Percentiles rank a stretch among this genome's conserved stretches.
Evolutionary conservation across 805 yeast genomes (phyloP).

Genomic region (Candida patagonica): DNA sequence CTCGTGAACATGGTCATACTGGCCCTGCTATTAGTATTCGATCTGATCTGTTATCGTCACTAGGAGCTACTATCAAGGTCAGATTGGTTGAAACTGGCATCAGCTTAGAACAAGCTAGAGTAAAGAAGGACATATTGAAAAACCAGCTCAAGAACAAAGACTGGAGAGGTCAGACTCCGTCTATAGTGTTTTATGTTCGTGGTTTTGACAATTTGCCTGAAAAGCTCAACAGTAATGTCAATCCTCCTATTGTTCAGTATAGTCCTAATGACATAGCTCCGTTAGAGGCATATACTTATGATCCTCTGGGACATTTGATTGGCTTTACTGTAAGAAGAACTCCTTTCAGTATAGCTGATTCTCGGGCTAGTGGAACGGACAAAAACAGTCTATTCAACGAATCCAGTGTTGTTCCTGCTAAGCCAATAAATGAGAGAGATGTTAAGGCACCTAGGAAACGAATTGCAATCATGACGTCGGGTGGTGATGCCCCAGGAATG

Average conservation of each 20-base stretch:
- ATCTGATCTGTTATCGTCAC: conserved; percentile 2
- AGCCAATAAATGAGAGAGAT: conserved; percentile 8
- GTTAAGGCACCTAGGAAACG: conserved; percentile 33
- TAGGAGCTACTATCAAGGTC: conserved; percentile 25
- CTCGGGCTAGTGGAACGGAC: neutral
- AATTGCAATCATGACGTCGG: conserved; percentile 95
- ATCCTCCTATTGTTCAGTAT: conserved; percentile 18
- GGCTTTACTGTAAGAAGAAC: conserved; percentile 57
- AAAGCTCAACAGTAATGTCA: conserved; percentile 20
- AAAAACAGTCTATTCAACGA: conserved; percentile 2
- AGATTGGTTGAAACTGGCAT: conserved; percentile 23
- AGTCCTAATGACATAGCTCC: conserved; percentile 60
- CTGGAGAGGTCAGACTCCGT: conserved; percentile 41
- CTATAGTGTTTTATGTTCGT: conserved; percentile 38
- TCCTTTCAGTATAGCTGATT: conserved; percentile 19
- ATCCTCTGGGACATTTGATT: conserved; percentile 74
- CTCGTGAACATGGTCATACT: conserved; percentile 6
- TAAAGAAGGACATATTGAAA: conserved; percentile 11
- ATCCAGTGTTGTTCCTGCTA: neutral
- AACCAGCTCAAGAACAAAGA: conserved; percentile 27
- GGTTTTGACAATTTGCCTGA: conserved; percentile 32
- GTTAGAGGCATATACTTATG: conserved; percentile 63
- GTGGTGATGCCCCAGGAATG: conserved; percentile 99
- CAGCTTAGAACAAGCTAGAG: conserved; percentile 13
- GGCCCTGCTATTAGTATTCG: conserved; percentile 2